Conservation (phyloP, 306 rosid genomes). For the Luffa aegyptiaca region DNA sequence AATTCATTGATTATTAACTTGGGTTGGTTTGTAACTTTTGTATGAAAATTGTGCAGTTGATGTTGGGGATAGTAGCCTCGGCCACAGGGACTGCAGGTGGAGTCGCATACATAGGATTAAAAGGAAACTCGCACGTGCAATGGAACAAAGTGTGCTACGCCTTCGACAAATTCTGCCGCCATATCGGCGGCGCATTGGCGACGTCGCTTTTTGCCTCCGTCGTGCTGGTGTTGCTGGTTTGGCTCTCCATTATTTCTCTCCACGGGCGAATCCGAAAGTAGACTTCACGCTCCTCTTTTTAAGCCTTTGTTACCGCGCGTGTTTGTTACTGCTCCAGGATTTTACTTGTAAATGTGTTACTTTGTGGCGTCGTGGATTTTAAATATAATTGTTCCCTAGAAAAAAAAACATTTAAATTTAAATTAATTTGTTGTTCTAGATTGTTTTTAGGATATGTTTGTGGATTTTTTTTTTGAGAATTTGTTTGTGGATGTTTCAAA, state of each 20-base stretch:
- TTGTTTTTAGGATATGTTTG: neutral
- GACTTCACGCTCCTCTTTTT: neutral
- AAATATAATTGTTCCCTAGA: neutral
- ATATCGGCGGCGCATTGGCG: conserved; percentile 39
- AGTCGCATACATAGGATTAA: conserved; percentile 59
- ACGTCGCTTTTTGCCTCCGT: conserved; percentile 48
- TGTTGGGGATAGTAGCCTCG: conserved; percentile 65
- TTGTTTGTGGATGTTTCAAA: neutral
- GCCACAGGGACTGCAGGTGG: conserved; percentile 72
- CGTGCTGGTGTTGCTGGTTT: conserved; percentile 44
- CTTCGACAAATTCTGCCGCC: conserved; percentile 57
- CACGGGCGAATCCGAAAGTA: conserved; percentile 50
- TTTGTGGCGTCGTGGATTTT: neutral
- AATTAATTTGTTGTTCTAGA: neutral
- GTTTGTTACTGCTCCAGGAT: neutral
- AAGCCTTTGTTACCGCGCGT: neutral
- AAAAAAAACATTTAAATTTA: neutral
- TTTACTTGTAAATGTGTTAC: neutral
- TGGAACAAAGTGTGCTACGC: conserved; percentile 56
- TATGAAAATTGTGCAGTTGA: conserved; percentile 33
- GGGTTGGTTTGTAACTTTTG: neutral
- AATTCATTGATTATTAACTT: neutral
- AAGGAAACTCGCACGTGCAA: conserved; percentile 47
- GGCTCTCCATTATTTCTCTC: conserved; percentile 48
- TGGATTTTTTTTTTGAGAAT: neutral